Percentiles rank a stretch among this genome's conserved stretches.
These are phyloP conservation scores for Acarospora socialis DNA, from an alignment of 2,329 filamentous ascomycete species.

Conservation along the genomic window DNA sequence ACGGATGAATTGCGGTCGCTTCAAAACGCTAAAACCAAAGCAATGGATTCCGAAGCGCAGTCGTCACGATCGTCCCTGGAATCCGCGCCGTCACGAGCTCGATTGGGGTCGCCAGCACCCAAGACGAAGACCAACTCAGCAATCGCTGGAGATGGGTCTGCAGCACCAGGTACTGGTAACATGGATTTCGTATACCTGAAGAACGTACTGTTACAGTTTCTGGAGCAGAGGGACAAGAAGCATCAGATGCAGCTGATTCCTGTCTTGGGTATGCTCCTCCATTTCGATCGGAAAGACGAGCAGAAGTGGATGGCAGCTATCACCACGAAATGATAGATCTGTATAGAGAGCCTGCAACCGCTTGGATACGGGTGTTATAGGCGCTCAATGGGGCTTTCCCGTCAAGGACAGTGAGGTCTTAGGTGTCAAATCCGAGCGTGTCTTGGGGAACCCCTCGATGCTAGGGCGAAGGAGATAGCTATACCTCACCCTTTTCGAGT, in stretches of 20 bases:
- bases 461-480: no score
- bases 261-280: constrained; percentile 49
- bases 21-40: constrained; percentile 24
- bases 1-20: constrained; percentile 42
- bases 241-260: constrained; percentile 54
- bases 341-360: no score
- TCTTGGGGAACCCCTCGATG: no score
- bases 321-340: constrained; percentile 22
- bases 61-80: constrained; percentile 47
- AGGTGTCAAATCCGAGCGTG: no score
- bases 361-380: no score
- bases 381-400: no score
- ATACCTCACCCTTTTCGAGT: no score
- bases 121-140: constrained; percentile 20
- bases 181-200: constrained; percentile 52
- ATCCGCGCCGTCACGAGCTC: constrained; percentile 29
- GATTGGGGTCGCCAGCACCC: constrained; percentile 33
- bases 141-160: constrained; percentile 22
- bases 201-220: constrained; percentile 51
- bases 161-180: constrained; percentile 17
- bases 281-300: constrained; percentile 46
- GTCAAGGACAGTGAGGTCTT: no score
- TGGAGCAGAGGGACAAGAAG: constrained; percentile 53
- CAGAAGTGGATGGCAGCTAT: constrained; percentile 39
- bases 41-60: constrained; percentile 19